These are phyloP conservation scores for Geotrichum siamense DNA, from an alignment of 1,139 yeast genomes.

Conservation along the genomic window DNA sequence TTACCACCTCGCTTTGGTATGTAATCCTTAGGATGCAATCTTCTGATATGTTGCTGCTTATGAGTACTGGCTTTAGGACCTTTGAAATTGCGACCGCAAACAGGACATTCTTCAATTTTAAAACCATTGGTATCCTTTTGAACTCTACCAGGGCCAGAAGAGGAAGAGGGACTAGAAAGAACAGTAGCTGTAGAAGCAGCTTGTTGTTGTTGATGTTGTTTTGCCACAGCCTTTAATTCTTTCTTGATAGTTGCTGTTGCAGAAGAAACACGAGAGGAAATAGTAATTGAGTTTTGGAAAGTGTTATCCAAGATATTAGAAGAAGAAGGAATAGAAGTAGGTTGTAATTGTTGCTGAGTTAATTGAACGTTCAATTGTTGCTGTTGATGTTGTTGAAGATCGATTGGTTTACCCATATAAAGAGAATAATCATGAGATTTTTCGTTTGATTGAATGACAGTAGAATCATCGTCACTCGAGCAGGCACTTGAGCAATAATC, in stretches of 20 bases:
- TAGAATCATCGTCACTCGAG: conserved; percentile 7
- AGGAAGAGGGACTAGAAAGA: neutral
- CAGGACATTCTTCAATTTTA: conserved; percentile 37
- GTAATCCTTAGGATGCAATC: conserved; percentile 41
- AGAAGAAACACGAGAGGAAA: neutral
- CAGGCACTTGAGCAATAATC: conserved; percentile 3
- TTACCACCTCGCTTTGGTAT: conserved; percentile 42
- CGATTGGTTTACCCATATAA: conserved; percentile 1
- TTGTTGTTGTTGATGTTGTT: neutral
- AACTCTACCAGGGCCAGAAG: neutral
- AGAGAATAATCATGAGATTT: neutral
- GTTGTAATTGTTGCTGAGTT: neutral
- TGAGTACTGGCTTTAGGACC: conserved; percentile 44
- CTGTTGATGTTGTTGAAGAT: conserved; percentile 18
- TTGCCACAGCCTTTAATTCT: neutral
- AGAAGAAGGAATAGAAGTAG: neutral
- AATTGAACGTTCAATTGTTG: conserved; percentile 9
- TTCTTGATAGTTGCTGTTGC: neutral
- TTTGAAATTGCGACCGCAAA: conserved; percentile 39
- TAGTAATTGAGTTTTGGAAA: neutral
- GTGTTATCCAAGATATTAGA: conserved; percentile 4
- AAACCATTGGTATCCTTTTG: conserved; percentile 19
- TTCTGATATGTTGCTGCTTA: conserved; percentile 42
- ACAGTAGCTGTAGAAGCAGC: conserved; percentile 7
- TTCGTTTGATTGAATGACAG: neutral